A percentile compares a stretch with the other conserved stretches of the same genome.
phyloP scores from a whole-genome alignment of 176 grass and related monocot species.

The Guadua angustifolia region DNA sequence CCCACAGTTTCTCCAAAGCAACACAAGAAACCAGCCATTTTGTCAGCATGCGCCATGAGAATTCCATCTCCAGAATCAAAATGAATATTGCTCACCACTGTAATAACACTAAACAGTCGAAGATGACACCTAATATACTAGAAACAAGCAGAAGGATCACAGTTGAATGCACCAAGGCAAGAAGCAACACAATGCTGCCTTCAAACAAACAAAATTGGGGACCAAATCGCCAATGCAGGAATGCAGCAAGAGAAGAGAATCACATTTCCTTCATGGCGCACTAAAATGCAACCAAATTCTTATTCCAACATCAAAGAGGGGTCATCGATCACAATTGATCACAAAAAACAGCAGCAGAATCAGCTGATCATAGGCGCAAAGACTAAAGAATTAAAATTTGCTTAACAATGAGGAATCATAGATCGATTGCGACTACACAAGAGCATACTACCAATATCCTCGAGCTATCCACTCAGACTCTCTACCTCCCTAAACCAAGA shows the following conservation, averaged over 20 bases:
- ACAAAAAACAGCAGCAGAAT: not conserved
- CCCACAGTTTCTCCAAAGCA: no score
- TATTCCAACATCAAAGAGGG: not conserved
- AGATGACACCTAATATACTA: no score
- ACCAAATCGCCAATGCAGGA: not conserved
- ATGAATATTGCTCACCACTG: not conserved
- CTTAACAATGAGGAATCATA: constrained; percentile 7
- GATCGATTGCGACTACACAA: constrained; percentile 41
- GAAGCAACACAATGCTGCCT: not conserved
- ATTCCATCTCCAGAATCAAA: not conserved
- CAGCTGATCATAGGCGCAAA: not conserved
- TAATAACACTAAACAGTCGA: not conserved
- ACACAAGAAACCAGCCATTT: not conserved
- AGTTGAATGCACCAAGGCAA: not conserved
- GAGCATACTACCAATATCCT: constrained; percentile 9
- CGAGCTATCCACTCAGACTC: constrained; percentile 30
- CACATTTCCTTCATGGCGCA: not conserved
- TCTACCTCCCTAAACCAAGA: constrained; percentile 6
- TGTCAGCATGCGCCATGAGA: not conserved
- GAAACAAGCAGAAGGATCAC: no score
- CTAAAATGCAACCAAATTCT: not conserved
- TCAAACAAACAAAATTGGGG: not conserved
- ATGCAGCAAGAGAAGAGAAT: not conserved
- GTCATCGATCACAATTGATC: not conserved
- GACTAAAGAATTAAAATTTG: constrained; percentile 2